phyloP scores from a whole-genome alignment of 169 alveolate genomes.

The Cryptosporidium sp. region DNA sequence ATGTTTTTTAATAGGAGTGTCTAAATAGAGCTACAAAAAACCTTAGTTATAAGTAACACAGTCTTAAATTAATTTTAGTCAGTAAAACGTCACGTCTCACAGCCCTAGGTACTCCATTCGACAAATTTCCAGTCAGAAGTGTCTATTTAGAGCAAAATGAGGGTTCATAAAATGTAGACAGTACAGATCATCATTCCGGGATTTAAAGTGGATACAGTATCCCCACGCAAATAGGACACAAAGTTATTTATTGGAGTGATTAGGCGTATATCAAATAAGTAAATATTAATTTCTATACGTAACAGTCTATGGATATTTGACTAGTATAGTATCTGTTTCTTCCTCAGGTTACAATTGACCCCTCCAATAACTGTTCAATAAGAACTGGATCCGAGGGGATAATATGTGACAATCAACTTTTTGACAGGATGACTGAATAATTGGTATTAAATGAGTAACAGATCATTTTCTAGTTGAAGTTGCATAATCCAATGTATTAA shows the following conservation, averaged over 20 bases:
- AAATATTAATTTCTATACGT: constrained; percentile 24
- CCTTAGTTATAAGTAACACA: background rate
- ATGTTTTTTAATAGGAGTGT: background rate
- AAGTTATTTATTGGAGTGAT: constrained; percentile 67
- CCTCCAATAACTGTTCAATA: constrained; percentile 68
- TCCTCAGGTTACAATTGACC: constrained; percentile 76
- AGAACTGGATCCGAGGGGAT: constrained; percentile 62
- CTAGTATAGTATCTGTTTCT: constrained; percentile 76
- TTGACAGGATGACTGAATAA: constrained; percentile 76
- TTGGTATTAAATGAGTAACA: constrained; percentile 57
- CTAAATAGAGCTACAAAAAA: background rate
- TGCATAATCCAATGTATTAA: constrained; percentile 41
- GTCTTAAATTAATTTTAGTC: background rate
- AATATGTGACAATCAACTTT: constrained; percentile 72
- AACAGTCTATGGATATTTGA: constrained; percentile 76
- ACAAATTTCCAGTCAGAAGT: constrained; percentile 75
- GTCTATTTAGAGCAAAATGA: constrained; percentile 18
- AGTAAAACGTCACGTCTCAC: constrained; percentile 70
- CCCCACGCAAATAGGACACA: constrained; percentile 73
- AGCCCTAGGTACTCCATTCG: constrained; percentile 40
- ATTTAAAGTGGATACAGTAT: constrained; percentile 69
- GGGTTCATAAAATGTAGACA: constrained; percentile 56
- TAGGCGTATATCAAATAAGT: constrained; percentile 28
- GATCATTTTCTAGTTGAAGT: constrained; percentile 54
- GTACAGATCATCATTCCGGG: constrained; percentile 35